These are phyloP conservation scores for Capronia coronata DNA, from an alignment of 2,329 filamentous ascomycete species.

Conservation along the genomic window DNA sequence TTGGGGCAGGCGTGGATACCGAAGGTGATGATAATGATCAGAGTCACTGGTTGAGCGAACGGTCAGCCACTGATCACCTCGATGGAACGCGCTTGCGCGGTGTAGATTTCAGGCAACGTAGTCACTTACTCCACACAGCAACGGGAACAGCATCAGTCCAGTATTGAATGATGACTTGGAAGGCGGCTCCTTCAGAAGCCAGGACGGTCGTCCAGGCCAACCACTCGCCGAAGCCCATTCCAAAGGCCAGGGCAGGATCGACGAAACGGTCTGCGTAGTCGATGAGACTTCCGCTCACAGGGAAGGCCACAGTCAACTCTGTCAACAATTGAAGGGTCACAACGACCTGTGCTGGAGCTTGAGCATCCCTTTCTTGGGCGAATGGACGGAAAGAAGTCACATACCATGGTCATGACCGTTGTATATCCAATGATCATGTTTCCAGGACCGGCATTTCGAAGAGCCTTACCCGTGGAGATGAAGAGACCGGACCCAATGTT, in stretches of 20 bases:
- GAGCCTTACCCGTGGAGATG: slow-evolving; percentile 43
- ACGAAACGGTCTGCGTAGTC: slow-evolving; percentile 37
- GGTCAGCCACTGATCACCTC: slow-evolving; percentile 6
- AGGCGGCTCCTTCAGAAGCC: slow-evolving; percentile 28
- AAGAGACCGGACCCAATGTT: slow-evolving; percentile 54
- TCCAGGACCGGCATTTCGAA: slow-evolving; percentile 27
- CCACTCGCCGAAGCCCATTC: slow-evolving; percentile 28
- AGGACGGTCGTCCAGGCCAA: slow-evolving; percentile 30
- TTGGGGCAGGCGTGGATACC: slow-evolving; percentile 50
- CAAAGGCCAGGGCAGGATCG: slow-evolving; percentile 37
- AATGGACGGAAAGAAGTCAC: neutral
- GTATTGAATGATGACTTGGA: slow-evolving; percentile 28
- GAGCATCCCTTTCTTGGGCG: neutral
- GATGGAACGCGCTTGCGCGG: no score
- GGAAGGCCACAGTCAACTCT: slow-evolving; percentile 38
- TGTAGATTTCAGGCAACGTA: neutral
- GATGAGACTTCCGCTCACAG: slow-evolving; percentile 36
- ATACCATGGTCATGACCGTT: slow-evolving; percentile 27
- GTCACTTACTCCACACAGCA: slow-evolving; percentile 1
- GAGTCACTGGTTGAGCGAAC: slow-evolving; percentile 10
- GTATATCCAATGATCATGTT: slow-evolving; percentile 34
- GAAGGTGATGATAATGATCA: slow-evolving; percentile 11
- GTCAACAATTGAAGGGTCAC: slow-evolving; percentile 31
- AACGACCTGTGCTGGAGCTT: slow-evolving; percentile 25
- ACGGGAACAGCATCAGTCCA: slow-evolving; percentile 23